These are phyloP conservation scores for Nymphaea colorata DNA, from an alignment of 164 flowering plant genomes.

Conservation along the genomic window DNA sequence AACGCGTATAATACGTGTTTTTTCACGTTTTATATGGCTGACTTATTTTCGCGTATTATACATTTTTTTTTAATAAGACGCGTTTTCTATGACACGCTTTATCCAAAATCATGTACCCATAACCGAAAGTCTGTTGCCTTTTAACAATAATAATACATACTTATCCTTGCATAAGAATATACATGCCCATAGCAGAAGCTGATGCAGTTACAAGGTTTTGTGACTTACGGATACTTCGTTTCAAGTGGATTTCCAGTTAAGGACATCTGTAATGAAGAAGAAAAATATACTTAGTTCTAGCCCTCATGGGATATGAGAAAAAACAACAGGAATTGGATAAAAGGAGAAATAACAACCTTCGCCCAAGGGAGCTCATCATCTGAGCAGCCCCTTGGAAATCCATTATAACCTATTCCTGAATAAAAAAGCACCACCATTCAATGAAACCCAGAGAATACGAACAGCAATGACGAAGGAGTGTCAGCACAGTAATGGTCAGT, in stretches of 20 bases:
- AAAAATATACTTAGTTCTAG: neutral
- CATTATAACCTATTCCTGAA: slow-evolving; percentile 95
- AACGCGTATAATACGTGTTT: no score
- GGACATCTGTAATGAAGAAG: slow-evolving; percentile 50
- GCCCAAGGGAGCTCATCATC: slow-evolving; percentile 99
- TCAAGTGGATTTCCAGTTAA: slow-evolving; percentile 61
- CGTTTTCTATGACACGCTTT: no score
- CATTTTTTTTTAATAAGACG: no score
- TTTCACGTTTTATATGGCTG: no score
- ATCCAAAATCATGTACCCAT: no score
- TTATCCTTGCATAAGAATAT: no score
- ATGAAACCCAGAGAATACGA: neutral
- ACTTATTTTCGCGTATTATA: no score
- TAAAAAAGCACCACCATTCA: neutral
- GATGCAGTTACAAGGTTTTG: no score
- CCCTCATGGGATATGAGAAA: neutral
- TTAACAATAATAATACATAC: no score
- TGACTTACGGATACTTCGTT: slow-evolving; percentile 89
- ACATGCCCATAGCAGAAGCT: no score
- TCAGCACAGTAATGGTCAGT: neutral
- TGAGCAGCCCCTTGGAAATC: slow-evolving; percentile 94
- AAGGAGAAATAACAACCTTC: slow-evolving; percentile 34
- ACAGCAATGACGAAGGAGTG: neutral
- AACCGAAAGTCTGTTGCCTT: no score
- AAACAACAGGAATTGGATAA: no score